Percentiles rank a stretch among this genome's conserved stretches.
Conservation (phyloP, 148 eudicot species). For the Silene uniflora region DNA sequence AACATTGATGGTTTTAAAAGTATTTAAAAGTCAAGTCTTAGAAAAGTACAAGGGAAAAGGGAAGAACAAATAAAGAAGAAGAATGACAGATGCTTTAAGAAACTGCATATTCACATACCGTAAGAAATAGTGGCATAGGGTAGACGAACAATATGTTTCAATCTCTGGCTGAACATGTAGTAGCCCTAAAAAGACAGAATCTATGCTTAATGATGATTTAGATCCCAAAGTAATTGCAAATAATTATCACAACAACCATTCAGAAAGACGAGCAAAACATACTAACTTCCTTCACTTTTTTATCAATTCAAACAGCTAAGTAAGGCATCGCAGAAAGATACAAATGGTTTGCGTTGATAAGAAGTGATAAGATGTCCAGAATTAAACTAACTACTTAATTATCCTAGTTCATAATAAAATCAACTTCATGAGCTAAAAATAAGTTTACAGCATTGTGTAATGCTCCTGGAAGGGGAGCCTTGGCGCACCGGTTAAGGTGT, state of each 20-base stretch:
- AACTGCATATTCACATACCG: slow-evolving; percentile 45
- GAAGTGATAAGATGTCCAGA: not conserved
- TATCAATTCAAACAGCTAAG: not conserved
- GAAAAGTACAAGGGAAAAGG: not conserved
- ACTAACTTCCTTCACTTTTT: slow-evolving; percentile 8
- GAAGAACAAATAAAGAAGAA: not conserved
- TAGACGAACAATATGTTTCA: slow-evolving; percentile 85
- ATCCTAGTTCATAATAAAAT: not conserved
- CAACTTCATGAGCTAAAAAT: not conserved
- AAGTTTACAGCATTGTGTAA: not conserved
- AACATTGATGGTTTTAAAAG: no score
- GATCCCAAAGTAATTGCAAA: not conserved
- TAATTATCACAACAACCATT: not conserved
- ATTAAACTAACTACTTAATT: not conserved
- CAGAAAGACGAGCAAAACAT: not conserved
- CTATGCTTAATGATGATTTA: not conserved
- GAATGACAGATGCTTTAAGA: slow-evolving; percentile 11
- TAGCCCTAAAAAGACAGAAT: slow-evolving; percentile 65
- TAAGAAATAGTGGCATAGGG: slow-evolving; percentile 82
- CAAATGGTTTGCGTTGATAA: not conserved
- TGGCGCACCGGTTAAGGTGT: no score
- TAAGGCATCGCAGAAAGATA: not conserved
- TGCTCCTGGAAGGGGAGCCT: no score
- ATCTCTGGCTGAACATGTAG: slow-evolving; percentile 87
- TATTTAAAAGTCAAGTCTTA: not conserved